Conservation (phyloP, 257 asterid species). For the Fraxinus anomala region DNA sequence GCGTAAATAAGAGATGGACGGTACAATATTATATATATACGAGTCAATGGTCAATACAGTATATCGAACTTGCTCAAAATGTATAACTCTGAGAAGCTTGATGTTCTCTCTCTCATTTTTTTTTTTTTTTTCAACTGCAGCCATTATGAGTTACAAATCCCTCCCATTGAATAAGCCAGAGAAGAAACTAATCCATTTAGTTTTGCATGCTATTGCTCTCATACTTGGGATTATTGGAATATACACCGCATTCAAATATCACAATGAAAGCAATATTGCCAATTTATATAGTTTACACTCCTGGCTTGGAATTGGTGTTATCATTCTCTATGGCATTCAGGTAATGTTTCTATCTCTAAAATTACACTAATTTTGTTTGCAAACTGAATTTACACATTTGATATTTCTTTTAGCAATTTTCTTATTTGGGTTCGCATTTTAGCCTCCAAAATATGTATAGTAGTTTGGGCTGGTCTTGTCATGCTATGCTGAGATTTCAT, state of each 20-base stretch:
- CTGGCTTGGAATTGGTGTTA: conserved; percentile 87
- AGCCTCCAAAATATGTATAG: too few species aligned
- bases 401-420: too few species aligned
- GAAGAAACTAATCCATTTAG: conserved; percentile 79
- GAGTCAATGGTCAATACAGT: too few species aligned
- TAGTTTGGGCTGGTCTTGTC: too few species aligned
- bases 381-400: not conserved
- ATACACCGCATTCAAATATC: conserved; percentile 79
- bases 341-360: conserved; percentile 30
- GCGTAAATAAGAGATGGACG: too few species aligned
- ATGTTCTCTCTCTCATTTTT: not conserved
- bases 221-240: conserved; percentile 82
- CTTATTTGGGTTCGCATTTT: too few species aligned
- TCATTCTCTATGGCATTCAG: conserved; percentile 86
- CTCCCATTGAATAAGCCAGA: conserved; percentile 72
- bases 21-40: too few species aligned
- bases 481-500: too few species aligned
- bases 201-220: conserved; percentile 76
- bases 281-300: conserved; percentile 95
- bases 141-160: conserved; percentile 81
- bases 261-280: conserved; percentile 81
- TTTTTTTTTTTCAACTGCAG: conserved; percentile 44
- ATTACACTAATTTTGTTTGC: not conserved
- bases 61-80: too few species aligned
- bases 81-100: not conserved